Conservation (phyloP, 179 eudicot genomes). For the Monotropa hypopitys region DNA sequence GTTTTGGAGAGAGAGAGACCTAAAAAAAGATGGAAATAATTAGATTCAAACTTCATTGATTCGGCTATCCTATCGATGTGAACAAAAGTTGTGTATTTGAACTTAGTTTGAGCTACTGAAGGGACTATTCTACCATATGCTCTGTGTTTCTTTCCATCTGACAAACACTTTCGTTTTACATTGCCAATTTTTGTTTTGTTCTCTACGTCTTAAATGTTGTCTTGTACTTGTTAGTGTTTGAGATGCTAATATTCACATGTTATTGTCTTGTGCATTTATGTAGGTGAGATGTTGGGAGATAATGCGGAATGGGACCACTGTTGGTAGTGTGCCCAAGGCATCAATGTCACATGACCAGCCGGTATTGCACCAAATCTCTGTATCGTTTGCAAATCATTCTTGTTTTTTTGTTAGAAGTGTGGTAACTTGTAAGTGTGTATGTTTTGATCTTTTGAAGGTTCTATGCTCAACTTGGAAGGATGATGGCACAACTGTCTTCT, state of each 20-base stretch:
- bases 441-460: slow-evolving; percentile 33
- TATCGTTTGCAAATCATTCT: neutral
- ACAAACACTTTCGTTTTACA: neutral
- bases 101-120: neutral
- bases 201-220: neutral
- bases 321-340: slow-evolving; percentile 57
- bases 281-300: slow-evolving; percentile 96
- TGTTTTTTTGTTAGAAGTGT: neutral
- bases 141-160: neutral
- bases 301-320: slow-evolving; percentile 38
- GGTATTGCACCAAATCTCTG: slow-evolving; percentile 27
- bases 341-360: slow-evolving; percentile 79
- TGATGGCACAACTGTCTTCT: slow-evolving; percentile 83
- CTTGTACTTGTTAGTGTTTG: neutral
- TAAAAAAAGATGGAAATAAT: neutral
- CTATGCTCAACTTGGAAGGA: slow-evolving; percentile 93
- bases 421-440: neutral
- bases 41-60: neutral
- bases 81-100: neutral
- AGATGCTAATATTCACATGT: neutral
- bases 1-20: neutral
- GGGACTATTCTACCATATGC: neutral
- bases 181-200: neutral
- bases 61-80: neutral
- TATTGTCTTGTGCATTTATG: neutral